Base-by-base conservation (phyloP, 148 eudicot species). In the Nepenthes gracilis region DNA sequence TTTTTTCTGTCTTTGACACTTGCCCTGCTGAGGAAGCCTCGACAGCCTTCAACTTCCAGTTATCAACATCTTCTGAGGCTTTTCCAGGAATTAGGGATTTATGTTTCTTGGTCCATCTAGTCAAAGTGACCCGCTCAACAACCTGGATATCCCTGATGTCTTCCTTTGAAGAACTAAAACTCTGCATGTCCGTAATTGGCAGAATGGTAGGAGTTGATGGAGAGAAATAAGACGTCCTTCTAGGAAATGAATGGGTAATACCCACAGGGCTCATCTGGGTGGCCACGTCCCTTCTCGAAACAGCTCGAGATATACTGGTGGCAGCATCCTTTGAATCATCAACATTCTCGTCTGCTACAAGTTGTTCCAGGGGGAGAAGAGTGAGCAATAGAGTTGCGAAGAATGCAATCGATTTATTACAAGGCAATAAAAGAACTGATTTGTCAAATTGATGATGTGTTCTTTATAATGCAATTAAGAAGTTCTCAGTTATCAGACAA, bases 221-320 rank as follows among this genome's bases (percentile, higher is more conserved):
- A 9, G 92, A 85, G 70, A 74, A 81, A 54, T 85, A 77, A 7
- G 74, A 71, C 58, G 71, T 45, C 48, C 48, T 73, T 57, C 67
- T 62, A 36, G 90, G 82, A 69, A 93, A 91, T 54, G 96, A 80
- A 47, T 67, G 74, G 56, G 75, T 75, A 67, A 93, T 83, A 59
- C 81, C 70, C 69, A 79, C 86, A 14, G 93, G 94, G 72, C 96
- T 91, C 97, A 91, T 91, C 68, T 91, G 97, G 54, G 97, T 91
- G 35, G 96, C 96, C 90, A 88, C 78, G 69, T 91, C 97, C 71
- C 90, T 91, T 71, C 86, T 81, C 38, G 88, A 83, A 61, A 83
- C 82, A 70, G 57, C 81, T 67, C 74, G 77, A 53, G 87, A 78
- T 33, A 81, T 77, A 58, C 58, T 70, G 70, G 67, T 71, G 49